A percentile compares a stretch with the other conserved stretches of the same genome.
phyloP scores from a whole-genome alignment of 306 rosid species.

The Vicia sativa region DNA sequence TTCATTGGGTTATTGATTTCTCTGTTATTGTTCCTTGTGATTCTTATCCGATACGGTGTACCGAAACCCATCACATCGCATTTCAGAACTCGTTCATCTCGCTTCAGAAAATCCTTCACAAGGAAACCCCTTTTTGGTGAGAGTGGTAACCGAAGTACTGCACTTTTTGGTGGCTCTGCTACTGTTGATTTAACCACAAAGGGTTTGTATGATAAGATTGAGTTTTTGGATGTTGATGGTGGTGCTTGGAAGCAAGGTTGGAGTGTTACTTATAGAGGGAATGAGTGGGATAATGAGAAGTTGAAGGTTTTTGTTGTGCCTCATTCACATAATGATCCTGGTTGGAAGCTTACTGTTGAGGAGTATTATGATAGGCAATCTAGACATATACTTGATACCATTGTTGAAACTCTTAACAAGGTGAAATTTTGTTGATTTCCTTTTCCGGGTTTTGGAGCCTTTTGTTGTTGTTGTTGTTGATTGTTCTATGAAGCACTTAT shows the following conservation, averaged over 20 bases:
- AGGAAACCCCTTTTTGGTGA: conserved; percentile 45
- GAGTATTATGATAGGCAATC: conserved; percentile 88
- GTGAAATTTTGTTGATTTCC: conserved; percentile 38
- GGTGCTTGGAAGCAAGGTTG: conserved; percentile 99
- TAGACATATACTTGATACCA: conserved; percentile 83
- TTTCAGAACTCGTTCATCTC: conserved; percentile 48
- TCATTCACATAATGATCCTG: conserved; percentile 98
- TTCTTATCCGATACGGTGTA: conserved; percentile 70
- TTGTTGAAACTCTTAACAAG: conserved; percentile 80
- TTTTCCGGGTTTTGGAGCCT: conserved; percentile 4
- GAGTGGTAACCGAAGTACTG: conserved; percentile 11
- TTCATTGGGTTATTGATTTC: conserved; percentile 66
- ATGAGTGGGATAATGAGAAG: conserved; percentile 94
- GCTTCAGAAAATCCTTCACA: conserved; percentile 48
- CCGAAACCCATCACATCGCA: conserved; percentile 69
- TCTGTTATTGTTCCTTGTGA: conserved; percentile 62
- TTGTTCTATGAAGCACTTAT: not conserved
- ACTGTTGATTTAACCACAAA: conserved; percentile 87
- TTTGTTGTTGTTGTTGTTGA: not conserved
- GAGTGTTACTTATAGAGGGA: conserved; percentile 77
- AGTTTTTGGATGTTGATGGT: conserved; percentile 82
- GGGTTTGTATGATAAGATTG: conserved; percentile 74
- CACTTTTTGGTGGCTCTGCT: conserved; percentile 47
- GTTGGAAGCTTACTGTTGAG: conserved; percentile 94
- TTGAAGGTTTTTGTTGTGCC: conserved; percentile 90